Percentiles rank a stretch among this genome's conserved stretches.
phyloP scores from a whole-genome alignment of 768 basidiomycete genomes.

The Auricularia cornea region DNA sequence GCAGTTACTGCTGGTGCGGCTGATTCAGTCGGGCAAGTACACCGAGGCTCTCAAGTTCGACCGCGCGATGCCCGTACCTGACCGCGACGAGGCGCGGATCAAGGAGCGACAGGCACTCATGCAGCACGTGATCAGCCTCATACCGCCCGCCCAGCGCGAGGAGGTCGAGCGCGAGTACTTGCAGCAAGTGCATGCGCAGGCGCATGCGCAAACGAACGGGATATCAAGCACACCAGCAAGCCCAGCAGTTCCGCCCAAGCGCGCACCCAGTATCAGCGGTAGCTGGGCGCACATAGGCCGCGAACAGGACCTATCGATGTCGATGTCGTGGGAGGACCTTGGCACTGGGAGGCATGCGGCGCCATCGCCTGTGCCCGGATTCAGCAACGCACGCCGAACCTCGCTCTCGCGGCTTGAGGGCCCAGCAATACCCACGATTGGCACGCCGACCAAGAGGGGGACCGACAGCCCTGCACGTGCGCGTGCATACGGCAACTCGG shows the following conservation, averaged over 20 bases:
- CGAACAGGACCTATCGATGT: not conserved
- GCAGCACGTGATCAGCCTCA: not conserved
- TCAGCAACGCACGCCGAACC: not conserved
- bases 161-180: not conserved
- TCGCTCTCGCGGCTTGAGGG: not conserved
- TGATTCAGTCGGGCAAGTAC: not conserved
- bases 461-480: not conserved
- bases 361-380: not conserved
- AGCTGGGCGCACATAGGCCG: not conserved
- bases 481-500: not conserved
- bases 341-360: not conserved
- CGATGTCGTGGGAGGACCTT: slow-evolving; percentile 1
- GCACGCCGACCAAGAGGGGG: not conserved
- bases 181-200: not conserved
- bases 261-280: not conserved
- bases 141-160: not conserved
- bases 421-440: not conserved
- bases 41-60: slow-evolving; percentile 1
- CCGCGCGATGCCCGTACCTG: not conserved
- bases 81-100: not conserved
- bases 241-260: not conserved
- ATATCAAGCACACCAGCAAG: not conserved
- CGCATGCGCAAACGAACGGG: not conserved
- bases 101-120: not conserved
- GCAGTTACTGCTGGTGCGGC: not conserved